Evolutionary conservation across 345 rosid genomes (phyloP).

Genomic region (Syzygium aromaticum): DNA sequence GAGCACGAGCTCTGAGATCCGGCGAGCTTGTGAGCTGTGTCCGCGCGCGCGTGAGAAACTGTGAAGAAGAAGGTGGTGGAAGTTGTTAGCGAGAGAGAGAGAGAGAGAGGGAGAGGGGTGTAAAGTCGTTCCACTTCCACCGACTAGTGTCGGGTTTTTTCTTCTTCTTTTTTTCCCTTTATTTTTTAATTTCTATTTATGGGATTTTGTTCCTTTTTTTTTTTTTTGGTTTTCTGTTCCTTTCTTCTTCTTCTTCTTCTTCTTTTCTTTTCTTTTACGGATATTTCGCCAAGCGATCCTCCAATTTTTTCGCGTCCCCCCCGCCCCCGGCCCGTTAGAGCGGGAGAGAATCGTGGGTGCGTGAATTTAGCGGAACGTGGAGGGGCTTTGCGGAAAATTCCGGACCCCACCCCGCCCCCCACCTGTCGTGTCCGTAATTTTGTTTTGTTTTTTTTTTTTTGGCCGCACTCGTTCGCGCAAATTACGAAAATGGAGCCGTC

Average conservation of each 20-base stretch:
- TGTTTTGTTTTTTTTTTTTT: too few species aligned
- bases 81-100: background rate
- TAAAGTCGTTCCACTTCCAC: conserved; percentile 14
- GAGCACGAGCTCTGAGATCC: background rate
- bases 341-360: background rate
- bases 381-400: background rate
- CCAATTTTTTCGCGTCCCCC: background rate
- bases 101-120: conserved; percentile 6
- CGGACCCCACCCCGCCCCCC: background rate
- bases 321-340: background rate
- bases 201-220: background rate
- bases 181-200: background rate
- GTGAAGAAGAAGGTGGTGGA: background rate
- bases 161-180: fast-evolving
- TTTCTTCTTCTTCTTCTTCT: background rate
- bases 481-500: background rate
- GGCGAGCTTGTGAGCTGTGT: background rate
- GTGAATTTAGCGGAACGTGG: background rate
- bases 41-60: background rate
- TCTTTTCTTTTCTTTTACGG: background rate
- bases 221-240: too few species aligned
- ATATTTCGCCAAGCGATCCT: background rate
- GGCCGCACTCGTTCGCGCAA: background rate
- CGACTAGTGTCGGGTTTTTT: conserved; percentile 30
- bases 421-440: background rate